Evolutionary conservation across 805 yeast genomes (phyloP).

Genomic region (Candida namnaoensis): DNA sequence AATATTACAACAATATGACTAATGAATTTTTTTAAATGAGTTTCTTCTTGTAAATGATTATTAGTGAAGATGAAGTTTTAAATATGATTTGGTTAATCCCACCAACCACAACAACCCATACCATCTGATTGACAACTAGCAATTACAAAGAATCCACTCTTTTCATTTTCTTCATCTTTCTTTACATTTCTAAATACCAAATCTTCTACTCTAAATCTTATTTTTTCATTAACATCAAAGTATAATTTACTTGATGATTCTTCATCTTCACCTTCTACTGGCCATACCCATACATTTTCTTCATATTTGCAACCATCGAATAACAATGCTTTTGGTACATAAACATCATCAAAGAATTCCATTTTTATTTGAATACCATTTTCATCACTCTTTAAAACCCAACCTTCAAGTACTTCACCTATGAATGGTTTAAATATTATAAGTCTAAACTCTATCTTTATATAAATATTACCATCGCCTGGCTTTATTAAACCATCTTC

Average conservation of each 20-base stretch:
- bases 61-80: too few species aligned
- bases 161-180: slow-evolving; percentile 27
- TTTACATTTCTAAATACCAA: slow-evolving; percentile 78
- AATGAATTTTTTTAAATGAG: too few species aligned
- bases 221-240: slow-evolving; percentile 84
- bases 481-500: slow-evolving; percentile 88
- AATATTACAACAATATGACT: too few species aligned
- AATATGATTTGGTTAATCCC: slow-evolving; percentile 46
- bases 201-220: slow-evolving; percentile 85
- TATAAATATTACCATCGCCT: slow-evolving; percentile 88
- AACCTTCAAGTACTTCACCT: slow-evolving; percentile 88
- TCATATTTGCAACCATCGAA: slow-evolving; percentile 71
- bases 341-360: slow-evolving; percentile 88
- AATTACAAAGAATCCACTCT: slow-evolving; percentile 76
- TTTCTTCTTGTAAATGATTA: too few species aligned
- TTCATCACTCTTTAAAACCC: slow-evolving; percentile 81
- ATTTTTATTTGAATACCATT: slow-evolving; percentile 80
- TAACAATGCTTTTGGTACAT: slow-evolving; percentile 73
- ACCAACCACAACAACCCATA: slow-evolving; percentile 95
- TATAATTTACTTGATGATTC: slow-evolving; percentile 67
- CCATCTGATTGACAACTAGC: slow-evolving; percentile 96
- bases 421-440: slow-evolving; percentile 89
- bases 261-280: slow-evolving; percentile 22
- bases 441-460: slow-evolving; percentile 65
- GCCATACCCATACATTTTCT: slow-evolving; percentile 97